Evolutionary conservation across 2,329 filamentous ascomycete genomes (phyloP).

Genomic region (Claviceps sp.): DNA sequence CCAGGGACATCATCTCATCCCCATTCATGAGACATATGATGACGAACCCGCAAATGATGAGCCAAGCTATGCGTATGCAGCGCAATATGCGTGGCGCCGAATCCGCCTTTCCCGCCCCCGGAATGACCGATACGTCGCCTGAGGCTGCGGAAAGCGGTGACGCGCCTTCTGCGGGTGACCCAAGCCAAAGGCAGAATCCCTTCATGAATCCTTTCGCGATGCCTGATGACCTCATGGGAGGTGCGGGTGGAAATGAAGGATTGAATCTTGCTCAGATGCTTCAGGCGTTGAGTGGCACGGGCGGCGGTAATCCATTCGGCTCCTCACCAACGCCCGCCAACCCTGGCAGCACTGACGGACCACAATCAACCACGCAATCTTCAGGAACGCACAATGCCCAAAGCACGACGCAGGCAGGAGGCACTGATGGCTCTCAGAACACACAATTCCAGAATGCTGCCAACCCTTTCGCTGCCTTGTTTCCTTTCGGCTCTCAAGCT

Average conservation of each 20-base stretch:
- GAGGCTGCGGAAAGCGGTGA: conserved; percentile 22
- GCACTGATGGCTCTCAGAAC: conserved; percentile 13
- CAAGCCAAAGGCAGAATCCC: conserved; percentile 24
- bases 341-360: not conserved
- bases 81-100: conserved; percentile 48
- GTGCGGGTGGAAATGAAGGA: conserved; percentile 8
- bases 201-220: conserved; percentile 25
- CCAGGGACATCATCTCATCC: conserved; percentile 75
- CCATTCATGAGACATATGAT: conserved; percentile 86
- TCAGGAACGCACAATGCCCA: conserved; percentile 14
- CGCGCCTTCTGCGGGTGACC: conserved; percentile 16
- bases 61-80: conserved; percentile 73
- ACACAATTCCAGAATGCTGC: conserved; percentile 24
- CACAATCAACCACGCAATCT: conserved; percentile 15
- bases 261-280: conserved; percentile 16
- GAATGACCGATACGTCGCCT: conserved; percentile 78
- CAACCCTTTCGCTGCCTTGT: conserved; percentile 59
- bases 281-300: conserved; percentile 15
- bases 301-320: conserved; percentile 23
- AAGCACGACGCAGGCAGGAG: conserved; percentile 11
- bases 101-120: conserved; percentile 72
- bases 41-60: conserved; percentile 75
- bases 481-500: conserved; percentile 21
- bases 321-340: conserved; percentile 9
- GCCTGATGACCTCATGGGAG: conserved; percentile 12